Percentiles rank a stretch among this genome's conserved stretches.
Conservation (phyloP, 225 moss, liverwort and hornwort genomes). For the Polytrichum formosum region DNA sequence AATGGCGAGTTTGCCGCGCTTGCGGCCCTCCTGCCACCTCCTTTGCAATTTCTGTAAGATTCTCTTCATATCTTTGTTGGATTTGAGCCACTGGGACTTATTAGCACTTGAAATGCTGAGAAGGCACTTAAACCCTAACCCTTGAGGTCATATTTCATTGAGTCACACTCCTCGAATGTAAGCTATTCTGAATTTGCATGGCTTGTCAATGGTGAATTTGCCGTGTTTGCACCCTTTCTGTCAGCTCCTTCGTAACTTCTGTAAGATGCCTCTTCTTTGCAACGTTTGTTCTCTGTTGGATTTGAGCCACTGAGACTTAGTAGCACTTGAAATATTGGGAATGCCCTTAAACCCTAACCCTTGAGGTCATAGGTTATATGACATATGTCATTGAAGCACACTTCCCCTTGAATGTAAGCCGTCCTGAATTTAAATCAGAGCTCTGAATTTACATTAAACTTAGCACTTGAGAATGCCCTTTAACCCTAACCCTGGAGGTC, state of each 20-base stretch:
- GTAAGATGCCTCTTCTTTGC: conserved; percentile 21
- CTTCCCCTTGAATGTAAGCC: no score
- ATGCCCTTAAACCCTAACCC: no score
- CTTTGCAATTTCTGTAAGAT: conserved; percentile 40
- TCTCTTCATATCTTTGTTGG: conserved; percentile 1
- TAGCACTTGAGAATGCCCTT: no score
- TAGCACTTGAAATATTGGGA: no score
- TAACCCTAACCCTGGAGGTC: no score
- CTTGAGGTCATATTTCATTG: no score
- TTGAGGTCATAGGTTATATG: no score
- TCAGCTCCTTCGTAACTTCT: conserved; percentile 35
- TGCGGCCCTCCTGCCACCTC: conserved; percentile 30
- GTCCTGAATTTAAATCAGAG: conserved; percentile 9
- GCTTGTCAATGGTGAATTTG: conserved; percentile 27
- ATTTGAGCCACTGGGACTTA: not conserved
- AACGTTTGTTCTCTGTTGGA: not conserved
- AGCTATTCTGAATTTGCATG: conserved; percentile 14
- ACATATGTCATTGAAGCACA: no score
- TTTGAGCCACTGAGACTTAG: not conserved
- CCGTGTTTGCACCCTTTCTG: conserved; percentile 22
- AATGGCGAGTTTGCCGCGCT: conserved; percentile 28
- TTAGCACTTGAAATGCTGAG: no score
- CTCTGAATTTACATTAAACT: not conserved
- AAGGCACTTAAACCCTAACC: no score
- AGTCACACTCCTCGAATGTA: no score